Conservation (phyloP, 2,329 filamentous ascomycete species). For the Curvularia spicifera region DNA sequence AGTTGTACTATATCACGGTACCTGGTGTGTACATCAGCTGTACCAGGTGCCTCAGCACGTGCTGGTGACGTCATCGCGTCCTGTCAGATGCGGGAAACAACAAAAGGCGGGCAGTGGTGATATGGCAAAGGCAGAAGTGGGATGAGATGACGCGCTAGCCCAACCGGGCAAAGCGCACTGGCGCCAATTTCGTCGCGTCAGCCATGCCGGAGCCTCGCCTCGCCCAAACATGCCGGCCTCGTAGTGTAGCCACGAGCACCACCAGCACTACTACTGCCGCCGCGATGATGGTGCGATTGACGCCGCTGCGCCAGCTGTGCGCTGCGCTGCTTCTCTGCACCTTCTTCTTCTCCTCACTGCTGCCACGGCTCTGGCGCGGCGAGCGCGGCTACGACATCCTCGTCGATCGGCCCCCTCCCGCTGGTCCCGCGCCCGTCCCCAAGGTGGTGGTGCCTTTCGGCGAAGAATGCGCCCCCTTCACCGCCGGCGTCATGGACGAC, state of each 20-base stretch:
- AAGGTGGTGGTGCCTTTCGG: slow-evolving; percentile 39
- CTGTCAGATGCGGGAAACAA: neutral
- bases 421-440: slow-evolving; percentile 25
- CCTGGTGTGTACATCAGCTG: neutral
- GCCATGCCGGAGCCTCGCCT: slow-evolving; percentile 1
- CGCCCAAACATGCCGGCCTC: slow-evolving; percentile 21
- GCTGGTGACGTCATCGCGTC: neutral
- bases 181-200: slow-evolving; percentile 19
- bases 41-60: neutral
- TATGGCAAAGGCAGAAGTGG: neutral
- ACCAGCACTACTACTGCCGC: slow-evolving; percentile 28
- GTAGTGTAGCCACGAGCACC: slow-evolving; percentile 4
- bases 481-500: slow-evolving; percentile 49
- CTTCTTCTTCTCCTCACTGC: slow-evolving; percentile 30
- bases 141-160: slow-evolving; percentile 8
- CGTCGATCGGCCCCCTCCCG: slow-evolving; percentile 33
- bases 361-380: slow-evolving; percentile 34
- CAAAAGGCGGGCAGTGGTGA: neutral
- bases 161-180: slow-evolving; percentile 6
- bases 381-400: slow-evolving; percentile 44
- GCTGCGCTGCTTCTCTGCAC: slow-evolving; percentile 32
- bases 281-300: slow-evolving; percentile 47
- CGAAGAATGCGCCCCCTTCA: slow-evolving; percentile 43
- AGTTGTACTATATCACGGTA: neutral
- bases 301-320: slow-evolving; percentile 44